phyloP scores from a whole-genome alignment of 805 yeast genomes.

The Candida chauliodis region DNA sequence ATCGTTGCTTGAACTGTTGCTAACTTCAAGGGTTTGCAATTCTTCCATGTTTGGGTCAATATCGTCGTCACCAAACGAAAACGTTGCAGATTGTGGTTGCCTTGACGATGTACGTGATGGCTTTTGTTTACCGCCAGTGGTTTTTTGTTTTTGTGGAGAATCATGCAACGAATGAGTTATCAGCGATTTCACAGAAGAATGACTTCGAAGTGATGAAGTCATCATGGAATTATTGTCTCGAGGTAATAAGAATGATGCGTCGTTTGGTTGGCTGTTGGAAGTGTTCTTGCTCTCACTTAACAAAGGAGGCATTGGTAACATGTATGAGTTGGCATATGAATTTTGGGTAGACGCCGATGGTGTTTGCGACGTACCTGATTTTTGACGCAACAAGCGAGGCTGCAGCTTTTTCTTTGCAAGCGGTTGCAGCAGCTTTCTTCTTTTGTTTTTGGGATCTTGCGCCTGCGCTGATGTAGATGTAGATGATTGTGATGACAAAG shows the following conservation, averaged over 20 bases:
- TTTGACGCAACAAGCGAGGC: constrained; percentile 5
- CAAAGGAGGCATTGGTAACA: constrained; percentile 14
- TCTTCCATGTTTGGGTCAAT: constrained; percentile 11
- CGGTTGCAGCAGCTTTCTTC: constrained; percentile 8
- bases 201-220: constrained; percentile 4
- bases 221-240: constrained; percentile 8
- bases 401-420: not conserved
- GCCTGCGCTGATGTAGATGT: constrained; percentile 6
- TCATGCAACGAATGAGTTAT: not conserved
- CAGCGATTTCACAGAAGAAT: not conserved
- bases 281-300: constrained; percentile 8
- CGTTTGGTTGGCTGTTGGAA: not conserved
- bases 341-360: constrained; percentile 15
- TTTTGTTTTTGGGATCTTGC: constrained; percentile 4
- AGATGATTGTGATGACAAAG: constrained; percentile 3
- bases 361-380: constrained; percentile 14
- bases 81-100: constrained; percentile 5
- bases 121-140: not conserved
- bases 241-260: constrained; percentile 10
- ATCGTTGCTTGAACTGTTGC: not conserved
- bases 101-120: not conserved
- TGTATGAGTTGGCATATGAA: constrained; percentile 9
- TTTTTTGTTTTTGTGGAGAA: not conserved
- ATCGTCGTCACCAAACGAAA: constrained; percentile 12
- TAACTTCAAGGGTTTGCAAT: not conserved